Evolutionary conservation across 306 rosid species (phyloP).

Genomic region (Urtica urens): DNA sequence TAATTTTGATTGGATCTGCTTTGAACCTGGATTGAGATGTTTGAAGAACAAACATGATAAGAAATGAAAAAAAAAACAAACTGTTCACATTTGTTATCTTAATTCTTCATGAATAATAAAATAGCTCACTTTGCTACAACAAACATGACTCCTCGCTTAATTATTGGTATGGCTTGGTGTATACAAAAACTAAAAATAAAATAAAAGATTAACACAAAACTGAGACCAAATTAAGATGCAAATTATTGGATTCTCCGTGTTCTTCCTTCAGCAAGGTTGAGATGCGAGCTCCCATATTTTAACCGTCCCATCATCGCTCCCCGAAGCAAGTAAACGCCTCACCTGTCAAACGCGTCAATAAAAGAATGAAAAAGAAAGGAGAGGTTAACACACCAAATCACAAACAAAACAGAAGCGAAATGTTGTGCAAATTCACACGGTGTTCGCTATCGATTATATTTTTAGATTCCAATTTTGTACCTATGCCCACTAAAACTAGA

Average conservation of each 20-base stretch:
- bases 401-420: not conserved
- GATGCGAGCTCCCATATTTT: slow-evolving; percentile 82
- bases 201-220: too few species aligned
- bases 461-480: not conserved
- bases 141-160: too few species aligned
- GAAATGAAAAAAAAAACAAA: too few species aligned
- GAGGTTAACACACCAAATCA: not conserved
- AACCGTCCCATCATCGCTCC: slow-evolving; percentile 78
- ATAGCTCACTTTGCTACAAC: too few species aligned
- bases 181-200: too few species aligned
- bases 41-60: too few species aligned
- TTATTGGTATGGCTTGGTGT: too few species aligned
- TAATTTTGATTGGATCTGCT: too few species aligned
- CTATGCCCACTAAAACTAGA: not conserved
- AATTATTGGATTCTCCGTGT: slow-evolving; percentile 12
- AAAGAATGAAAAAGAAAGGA: slow-evolving; percentile 1
- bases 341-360: slow-evolving; percentile 29
- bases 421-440: too few species aligned
- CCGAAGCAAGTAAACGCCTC: slow-evolving; percentile 64
- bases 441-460: not conserved
- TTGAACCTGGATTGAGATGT: too few species aligned
- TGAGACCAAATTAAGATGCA: slow-evolving; percentile 10
- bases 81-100: too few species aligned
- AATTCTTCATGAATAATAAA: too few species aligned
- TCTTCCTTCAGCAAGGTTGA: slow-evolving; percentile 13